phyloP scores from a whole-genome alignment of 2,329 filamentous ascomycete species.

The Ophiostoma piceae region DNA sequence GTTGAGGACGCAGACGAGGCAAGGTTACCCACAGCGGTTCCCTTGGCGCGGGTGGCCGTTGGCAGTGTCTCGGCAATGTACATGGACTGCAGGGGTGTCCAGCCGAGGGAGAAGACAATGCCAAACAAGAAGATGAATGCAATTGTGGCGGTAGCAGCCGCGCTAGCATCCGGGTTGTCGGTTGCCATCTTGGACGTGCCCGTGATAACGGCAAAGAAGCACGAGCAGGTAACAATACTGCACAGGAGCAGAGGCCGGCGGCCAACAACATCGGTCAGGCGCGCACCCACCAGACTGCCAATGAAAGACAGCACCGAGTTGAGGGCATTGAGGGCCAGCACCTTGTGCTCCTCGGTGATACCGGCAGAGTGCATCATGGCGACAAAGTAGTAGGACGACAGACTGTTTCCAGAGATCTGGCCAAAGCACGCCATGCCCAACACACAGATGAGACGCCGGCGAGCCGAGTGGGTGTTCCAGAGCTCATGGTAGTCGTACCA shows the following conservation, averaged over 20 bases:
- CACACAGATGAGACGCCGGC: conserved; percentile 40
- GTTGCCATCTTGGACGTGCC: conserved; percentile 43
- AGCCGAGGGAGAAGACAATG: conserved; percentile 24
- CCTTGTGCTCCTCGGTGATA: conserved; percentile 43
- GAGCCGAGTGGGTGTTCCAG: conserved; percentile 37
- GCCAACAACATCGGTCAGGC: conserved; percentile 52
- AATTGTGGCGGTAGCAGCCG: conserved; percentile 24
- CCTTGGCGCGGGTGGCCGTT: conserved; percentile 25
- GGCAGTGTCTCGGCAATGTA: conserved; percentile 26
- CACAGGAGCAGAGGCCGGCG: conserved; percentile 50
- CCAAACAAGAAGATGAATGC: conserved; percentile 26
- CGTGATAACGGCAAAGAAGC: conserved; percentile 47
- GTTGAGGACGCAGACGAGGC: conserved; percentile 28
- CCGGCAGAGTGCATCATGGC: conserved; percentile 47
- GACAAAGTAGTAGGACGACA: conserved; percentile 53
- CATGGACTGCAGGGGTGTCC: conserved; percentile 25
- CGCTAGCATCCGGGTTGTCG: conserved; percentile 26
- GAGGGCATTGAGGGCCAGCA: conserved; percentile 48
- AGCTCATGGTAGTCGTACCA: conserved; percentile 45
- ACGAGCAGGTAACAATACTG: conserved; percentile 42
- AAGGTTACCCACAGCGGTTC: conserved; percentile 24
- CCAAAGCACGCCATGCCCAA: conserved; percentile 37
- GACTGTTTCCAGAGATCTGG: conserved; percentile 43
- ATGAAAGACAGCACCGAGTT: conserved; percentile 51
- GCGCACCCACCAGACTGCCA: conserved; percentile 49